These are phyloP conservation scores for Penicillium fuscoglaucum DNA, from an alignment of 2,329 filamentous ascomycete genomes.

Conservation along the genomic window DNA sequence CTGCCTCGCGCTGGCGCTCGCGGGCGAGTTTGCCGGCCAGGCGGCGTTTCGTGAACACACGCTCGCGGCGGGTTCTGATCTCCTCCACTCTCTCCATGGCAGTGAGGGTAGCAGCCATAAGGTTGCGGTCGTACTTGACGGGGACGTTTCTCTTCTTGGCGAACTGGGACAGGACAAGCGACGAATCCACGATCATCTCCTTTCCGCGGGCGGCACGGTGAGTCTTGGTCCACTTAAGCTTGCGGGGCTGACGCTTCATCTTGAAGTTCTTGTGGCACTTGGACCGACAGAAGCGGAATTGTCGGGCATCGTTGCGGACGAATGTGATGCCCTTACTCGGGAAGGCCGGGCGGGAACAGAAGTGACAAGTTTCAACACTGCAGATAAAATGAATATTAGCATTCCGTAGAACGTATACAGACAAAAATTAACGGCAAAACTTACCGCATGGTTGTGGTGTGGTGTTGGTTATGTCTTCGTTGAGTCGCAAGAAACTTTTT, in stretches of 20 bases:
- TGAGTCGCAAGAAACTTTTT: slow-evolving; percentile 30
- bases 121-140: slow-evolving; percentile 91
- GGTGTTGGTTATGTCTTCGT: slow-evolving; percentile 21
- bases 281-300: slow-evolving; percentile 67
- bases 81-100: slow-evolving; percentile 90
- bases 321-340: slow-evolving; percentile 67
- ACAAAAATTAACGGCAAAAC: slow-evolving; percentile 5
- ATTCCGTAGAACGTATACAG: not conserved
- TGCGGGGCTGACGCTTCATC: slow-evolving; percentile 97
- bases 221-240: slow-evolving; percentile 95
- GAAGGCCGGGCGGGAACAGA: slow-evolving; percentile 69
- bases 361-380: slow-evolving; percentile 65
- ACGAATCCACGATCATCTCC: slow-evolving; percentile 89
- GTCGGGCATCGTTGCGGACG: slow-evolving; percentile 64
- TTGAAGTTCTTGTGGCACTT: slow-evolving; percentile 81
- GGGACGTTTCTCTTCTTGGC: slow-evolving; percentile 90
- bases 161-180: slow-evolving; percentile 70
- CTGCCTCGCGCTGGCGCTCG: slow-evolving; percentile 73
- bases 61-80: slow-evolving; percentile 79
- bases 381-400: not conserved
- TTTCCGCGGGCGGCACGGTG: slow-evolving; percentile 84
- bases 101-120: slow-evolving; percentile 80
- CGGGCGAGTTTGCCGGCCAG: slow-evolving; percentile 78
- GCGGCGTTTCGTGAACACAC: slow-evolving; percentile 89
- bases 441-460: slow-evolving; percentile 30